A percentile compares a stretch with the other conserved stretches of the same genome.
Conservation (phyloP, 1,284 basidiomycete genomes). For the Microbotryum intermedium region DNA sequence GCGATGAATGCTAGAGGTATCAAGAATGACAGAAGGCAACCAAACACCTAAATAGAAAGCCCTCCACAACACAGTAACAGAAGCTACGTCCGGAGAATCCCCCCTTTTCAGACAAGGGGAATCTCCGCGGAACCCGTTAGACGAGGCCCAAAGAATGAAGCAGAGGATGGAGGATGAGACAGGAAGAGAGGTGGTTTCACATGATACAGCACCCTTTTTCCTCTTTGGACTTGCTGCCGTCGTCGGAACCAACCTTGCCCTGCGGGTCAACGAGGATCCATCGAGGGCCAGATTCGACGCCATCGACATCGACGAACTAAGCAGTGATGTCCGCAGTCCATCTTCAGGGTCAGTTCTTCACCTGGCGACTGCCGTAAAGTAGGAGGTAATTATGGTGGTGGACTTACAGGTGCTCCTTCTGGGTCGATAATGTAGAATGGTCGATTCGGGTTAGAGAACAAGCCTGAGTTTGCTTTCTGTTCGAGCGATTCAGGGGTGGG, state of each 20-base stretch:
- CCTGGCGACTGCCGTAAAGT: not conserved
- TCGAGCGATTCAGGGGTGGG: not conserved
- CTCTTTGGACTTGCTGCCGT: not conserved
- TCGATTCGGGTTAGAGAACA: constrained; percentile 18
- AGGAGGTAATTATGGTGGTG: not conserved
- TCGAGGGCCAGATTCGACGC: constrained; percentile 16
- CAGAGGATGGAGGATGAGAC: too few relatives aligned
- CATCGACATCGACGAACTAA: constrained; percentile 24
- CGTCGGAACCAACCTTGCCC: not conserved
- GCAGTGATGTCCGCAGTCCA: not conserved
- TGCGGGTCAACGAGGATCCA: constrained; percentile 29
- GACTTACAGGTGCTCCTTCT: constrained; percentile 3
- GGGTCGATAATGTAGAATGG: constrained; percentile 24
- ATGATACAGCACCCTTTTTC: too few relatives aligned
- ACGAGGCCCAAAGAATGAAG: too few relatives aligned
- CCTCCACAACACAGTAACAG: too few relatives aligned
- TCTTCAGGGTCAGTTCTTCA: not conserved
- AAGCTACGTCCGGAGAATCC: too few relatives aligned
- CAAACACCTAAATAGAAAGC: too few relatives aligned
- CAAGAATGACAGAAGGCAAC: too few relatives aligned
- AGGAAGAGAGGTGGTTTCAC: too few relatives aligned
- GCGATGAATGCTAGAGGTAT: too few relatives aligned
- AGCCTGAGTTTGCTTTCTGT: constrained; percentile 23
- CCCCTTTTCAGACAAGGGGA: too few relatives aligned
- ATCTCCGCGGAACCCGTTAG: too few relatives aligned